Evolutionary conservation across 2,329 filamentous ascomycete species (phyloP), one percentile per base, ranked within the genome.

Genomic region (Gremmenia infestans): DNA sequence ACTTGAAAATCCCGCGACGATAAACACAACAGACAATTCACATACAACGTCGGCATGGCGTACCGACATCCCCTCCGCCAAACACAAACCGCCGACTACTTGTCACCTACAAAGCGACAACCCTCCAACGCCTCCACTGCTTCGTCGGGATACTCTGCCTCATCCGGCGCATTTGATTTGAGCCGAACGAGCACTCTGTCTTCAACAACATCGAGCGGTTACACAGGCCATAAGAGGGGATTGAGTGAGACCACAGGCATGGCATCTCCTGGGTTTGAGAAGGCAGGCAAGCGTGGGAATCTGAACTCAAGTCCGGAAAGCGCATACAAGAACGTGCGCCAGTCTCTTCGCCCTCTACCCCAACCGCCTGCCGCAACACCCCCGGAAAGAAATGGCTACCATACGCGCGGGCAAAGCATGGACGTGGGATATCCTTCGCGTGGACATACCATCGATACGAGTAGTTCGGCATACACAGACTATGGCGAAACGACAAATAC

Each of bases 331-430:
- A 86, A 80, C 63, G 81, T 88, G 58, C 86, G 91, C 52, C 87
- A 89, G 67, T 91, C 89, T 22, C 76, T 96, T 58, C 84, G 90
- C 49, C 88, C 88, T 23, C 78, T 91, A 6, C 82, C 86, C 3
- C 87, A 89, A 68, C 76, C 81, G 1, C 86, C 88, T 3, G 81
- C 77, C 53, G 61, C 74, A 14, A 71, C 74, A 46, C 70, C 78
- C 28, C 70, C 76, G 11, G 66, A 63, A 52, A 49, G 66, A 72
- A 70, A 61, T 63, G 67, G 55, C 32, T 56, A 50, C 43, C 51
- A 67, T 48, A 57, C 61, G 56, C 76, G 78, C 61, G 63, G 74
- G 23, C 65, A 88, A 63, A 89, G 84, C 46, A 67, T 88, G 53
- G 85, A 88, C 61, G 79, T 85, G 22, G 75, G 78, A 59, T 55